Evolutionary conservation across 2,329 filamentous ascomycete genomes (phyloP).

Genomic region (Aspergillus sp.): DNA sequence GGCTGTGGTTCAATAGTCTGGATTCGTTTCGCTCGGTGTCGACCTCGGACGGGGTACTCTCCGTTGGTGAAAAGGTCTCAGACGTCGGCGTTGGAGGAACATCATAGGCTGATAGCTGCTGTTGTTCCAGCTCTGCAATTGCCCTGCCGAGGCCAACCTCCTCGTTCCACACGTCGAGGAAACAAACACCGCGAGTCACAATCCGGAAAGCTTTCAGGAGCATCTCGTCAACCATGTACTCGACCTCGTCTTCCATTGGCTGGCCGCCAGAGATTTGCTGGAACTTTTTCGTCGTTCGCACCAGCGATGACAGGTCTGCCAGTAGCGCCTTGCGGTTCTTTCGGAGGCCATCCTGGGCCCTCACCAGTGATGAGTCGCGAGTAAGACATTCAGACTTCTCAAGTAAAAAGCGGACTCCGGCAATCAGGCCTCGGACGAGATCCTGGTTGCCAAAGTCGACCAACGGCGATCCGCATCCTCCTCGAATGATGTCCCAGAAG

Average conservation of each 20-base stretch:
- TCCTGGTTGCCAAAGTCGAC: constrained; percentile 86
- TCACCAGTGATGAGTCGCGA: constrained; percentile 73
- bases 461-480: constrained; percentile 71
- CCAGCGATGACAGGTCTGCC: constrained; percentile 83
- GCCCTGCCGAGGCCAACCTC: constrained; percentile 47
- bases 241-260: constrained; percentile 40
- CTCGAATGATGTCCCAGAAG: constrained; percentile 87
- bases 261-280: constrained; percentile 67
- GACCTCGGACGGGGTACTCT: constrained; percentile 23
- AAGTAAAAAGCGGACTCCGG: constrained; percentile 87
- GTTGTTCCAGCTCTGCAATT: constrained; percentile 39
- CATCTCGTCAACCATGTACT: constrained; percentile 78
- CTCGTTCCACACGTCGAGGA: constrained; percentile 79
- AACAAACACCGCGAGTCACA: constrained; percentile 84
- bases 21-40: constrained; percentile 33
- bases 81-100: constrained; percentile 40
- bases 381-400: constrained; percentile 87
- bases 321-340: constrained; percentile 82
- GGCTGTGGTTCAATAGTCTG: constrained; percentile 33
- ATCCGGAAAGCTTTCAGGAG: constrained; percentile 92
- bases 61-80: constrained; percentile 35
- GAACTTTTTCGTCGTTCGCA: constrained; percentile 83
- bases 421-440: constrained; percentile 90
- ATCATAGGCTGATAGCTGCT: constrained; percentile 26
- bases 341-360: constrained; percentile 72